These are phyloP conservation scores for Suhomyces bribrorum DNA, from an alignment of 1,139 yeast genomes.

Conservation along the genomic window DNA sequence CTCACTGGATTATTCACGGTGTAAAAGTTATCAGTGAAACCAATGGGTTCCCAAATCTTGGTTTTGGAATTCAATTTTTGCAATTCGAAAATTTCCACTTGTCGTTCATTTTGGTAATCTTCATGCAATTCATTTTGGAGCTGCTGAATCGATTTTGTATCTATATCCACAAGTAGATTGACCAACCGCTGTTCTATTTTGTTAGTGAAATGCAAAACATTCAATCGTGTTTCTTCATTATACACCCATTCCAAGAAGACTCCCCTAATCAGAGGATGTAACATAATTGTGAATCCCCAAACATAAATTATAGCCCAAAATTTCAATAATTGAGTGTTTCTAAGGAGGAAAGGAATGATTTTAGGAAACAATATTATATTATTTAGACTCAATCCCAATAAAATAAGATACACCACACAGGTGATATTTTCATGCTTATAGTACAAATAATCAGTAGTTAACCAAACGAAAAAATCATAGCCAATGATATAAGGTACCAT, in stretches of 20 bases:
- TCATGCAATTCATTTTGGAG: not conserved
- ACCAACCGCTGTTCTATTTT: constrained; percentile 42
- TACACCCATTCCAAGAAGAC: constrained; percentile 45
- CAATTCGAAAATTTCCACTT: constrained; percentile 71
- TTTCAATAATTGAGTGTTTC: constrained; percentile 39
- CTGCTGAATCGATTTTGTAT: not conserved
- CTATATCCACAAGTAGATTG: constrained; percentile 25
- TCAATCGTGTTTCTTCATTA: constrained; percentile 63
- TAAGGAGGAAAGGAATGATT: constrained; percentile 29
- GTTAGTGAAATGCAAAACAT: constrained; percentile 47
- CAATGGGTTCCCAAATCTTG: constrained; percentile 61
- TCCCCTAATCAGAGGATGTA: constrained; percentile 59
- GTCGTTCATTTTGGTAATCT: constrained; percentile 4
- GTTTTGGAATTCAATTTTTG: constrained; percentile 54
- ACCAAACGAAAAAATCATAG: constrained; percentile 57
- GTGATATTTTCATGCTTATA: constrained; percentile 67
- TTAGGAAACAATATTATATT: constrained; percentile 37
- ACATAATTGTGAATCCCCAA: constrained; percentile 52
- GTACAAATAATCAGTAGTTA: constrained; percentile 60
- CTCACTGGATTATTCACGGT: constrained; percentile 41
- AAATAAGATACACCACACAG: constrained; percentile 48
- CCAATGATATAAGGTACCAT: constrained; percentile 67
- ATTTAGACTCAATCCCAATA: constrained; percentile 29
- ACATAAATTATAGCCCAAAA: constrained; percentile 36
- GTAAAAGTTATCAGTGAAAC: constrained; percentile 57